Percentiles rank a stretch among this genome's conserved stretches.
phyloP scores from a whole-genome alignment of 306 rosid species.

The Cicer yamashitae region DNA sequence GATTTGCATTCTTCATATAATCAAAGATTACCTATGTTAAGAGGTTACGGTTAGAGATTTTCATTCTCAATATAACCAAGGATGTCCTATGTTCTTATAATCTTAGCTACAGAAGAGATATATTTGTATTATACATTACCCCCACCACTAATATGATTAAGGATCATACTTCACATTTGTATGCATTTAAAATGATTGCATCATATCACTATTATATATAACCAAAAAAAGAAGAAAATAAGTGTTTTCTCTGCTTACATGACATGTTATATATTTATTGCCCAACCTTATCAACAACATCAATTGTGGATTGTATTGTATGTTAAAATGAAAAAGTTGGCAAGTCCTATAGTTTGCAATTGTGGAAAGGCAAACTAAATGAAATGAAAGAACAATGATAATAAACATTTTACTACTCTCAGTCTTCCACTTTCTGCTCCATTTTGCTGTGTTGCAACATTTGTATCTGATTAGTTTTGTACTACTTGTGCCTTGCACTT shows the following conservation, averaged over 20 bases:
- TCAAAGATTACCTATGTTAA: slow-evolving; percentile 23
- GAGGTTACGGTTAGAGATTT: slow-evolving; percentile 24
- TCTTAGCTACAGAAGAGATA: background rate
- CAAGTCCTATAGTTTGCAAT: slow-evolving; percentile 8
- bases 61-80: slow-evolving; percentile 21
- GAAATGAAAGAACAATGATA: background rate
- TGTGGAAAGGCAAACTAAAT: background rate
- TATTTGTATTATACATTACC: slow-evolving; percentile 7
- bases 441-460: slow-evolving; percentile 28
- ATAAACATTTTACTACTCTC: background rate
- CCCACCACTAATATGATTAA: slow-evolving; percentile 25
- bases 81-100: slow-evolving; percentile 21
- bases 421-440: slow-evolving; percentile 24
- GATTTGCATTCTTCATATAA: slow-evolving; percentile 31
- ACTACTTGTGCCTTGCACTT: background rate
- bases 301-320: background rate
- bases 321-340: slow-evolving; percentile 18
- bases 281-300: background rate
- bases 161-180: slow-evolving; percentile 21
- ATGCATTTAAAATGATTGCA: slow-evolving; percentile 13
- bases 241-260: slow-evolving; percentile 8
- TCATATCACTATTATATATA: slow-evolving; percentile 6
- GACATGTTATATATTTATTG: slow-evolving; percentile 23
- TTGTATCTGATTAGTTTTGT: slow-evolving; percentile 23
- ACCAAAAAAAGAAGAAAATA: slow-evolving; percentile 17